Evolutionary conservation across 2,329 filamentous ascomycete genomes (phyloP).

Genomic region (Trichoderma koningiopsis): DNA sequence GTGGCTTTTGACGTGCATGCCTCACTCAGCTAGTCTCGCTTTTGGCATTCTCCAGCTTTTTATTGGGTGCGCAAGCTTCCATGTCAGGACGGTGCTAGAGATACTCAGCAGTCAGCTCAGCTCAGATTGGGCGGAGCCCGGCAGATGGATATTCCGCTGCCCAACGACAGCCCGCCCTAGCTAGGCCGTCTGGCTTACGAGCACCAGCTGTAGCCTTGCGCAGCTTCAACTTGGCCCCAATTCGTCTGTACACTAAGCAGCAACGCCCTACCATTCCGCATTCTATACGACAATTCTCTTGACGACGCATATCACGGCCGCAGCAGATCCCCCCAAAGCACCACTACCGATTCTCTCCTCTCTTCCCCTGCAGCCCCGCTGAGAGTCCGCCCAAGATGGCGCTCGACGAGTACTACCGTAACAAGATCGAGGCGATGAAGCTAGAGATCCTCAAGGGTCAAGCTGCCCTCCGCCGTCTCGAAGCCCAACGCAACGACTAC

Average conservation of each 20-base stretch:
- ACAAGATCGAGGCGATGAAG: constrained; percentile 99
- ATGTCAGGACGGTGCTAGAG: not conserved
- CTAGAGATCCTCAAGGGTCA: constrained; percentile 99
- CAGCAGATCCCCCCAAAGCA: not conserved
- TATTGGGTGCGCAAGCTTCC: not conserved
- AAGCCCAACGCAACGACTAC: constrained; percentile 98
- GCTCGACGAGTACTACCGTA: constrained; percentile 98
- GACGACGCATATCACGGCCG: constrained; percentile 3
- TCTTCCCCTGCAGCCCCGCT: constrained; percentile 12
- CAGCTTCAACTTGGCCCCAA: constrained; percentile 38
- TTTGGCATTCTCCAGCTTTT: not conserved
- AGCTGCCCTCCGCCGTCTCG: constrained; percentile 88
- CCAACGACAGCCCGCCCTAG: constrained; percentile 1
- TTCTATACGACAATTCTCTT: not conserved
- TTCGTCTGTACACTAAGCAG: constrained; percentile 19
- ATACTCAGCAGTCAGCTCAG: not conserved
- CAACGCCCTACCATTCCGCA: constrained; percentile 24
- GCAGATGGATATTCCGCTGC: constrained; percentile 18
- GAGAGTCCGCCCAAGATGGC: constrained; percentile 68
- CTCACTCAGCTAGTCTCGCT: not conserved
- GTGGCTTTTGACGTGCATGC: constrained; percentile 12
- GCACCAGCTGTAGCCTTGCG: constrained; percentile 41
- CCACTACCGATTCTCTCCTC: not conserved
- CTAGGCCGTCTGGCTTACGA: constrained; percentile 35
- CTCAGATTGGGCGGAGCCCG: not conserved